These are phyloP conservation scores for Begonia fuchsioides DNA, from an alignment of 306 rosid genomes.

Conservation along the genomic window DNA sequence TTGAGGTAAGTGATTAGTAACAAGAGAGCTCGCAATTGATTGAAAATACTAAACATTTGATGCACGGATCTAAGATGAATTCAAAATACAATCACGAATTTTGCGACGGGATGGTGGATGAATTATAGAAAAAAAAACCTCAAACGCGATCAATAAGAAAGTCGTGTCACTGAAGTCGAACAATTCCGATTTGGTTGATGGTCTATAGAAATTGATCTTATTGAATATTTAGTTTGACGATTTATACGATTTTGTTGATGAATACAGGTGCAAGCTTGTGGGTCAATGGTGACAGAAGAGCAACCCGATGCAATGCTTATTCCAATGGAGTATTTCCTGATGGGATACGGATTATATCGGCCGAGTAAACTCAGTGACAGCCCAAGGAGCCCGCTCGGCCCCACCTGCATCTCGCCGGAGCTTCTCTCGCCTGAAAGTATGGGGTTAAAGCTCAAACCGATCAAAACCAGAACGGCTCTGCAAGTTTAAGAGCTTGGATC, in stretches of 20 bases:
- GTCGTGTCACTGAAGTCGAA: too few species aligned
- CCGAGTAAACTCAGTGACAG: slow-evolving; percentile 56
- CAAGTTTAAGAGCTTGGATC: slow-evolving; percentile 12
- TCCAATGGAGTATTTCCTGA: slow-evolving; percentile 77
- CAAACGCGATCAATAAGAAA: too few species aligned
- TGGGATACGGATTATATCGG: slow-evolving; percentile 77
- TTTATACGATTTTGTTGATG: not conserved
- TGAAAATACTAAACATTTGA: too few species aligned
- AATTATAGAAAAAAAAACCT: too few species aligned
- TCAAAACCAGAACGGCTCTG: slow-evolving; percentile 52
- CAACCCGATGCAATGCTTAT: slow-evolving; percentile 93
- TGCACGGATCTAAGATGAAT: too few species aligned
- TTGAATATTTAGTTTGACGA: not conserved
- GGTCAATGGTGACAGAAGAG: slow-evolving; percentile 95
- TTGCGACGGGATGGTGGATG: too few species aligned
- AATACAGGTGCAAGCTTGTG: slow-evolving; percentile 82
- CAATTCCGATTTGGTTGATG: too few species aligned
- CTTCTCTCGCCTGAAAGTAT: slow-evolving; percentile 95
- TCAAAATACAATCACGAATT: too few species aligned
- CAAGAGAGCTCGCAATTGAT: too few species aligned
- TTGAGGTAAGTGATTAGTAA: slow-evolving; percentile 36
- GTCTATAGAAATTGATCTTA: too few species aligned
- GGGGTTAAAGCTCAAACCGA: slow-evolving; percentile 89
- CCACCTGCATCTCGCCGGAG: slow-evolving; percentile 82
- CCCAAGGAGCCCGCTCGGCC: slow-evolving; percentile 78